Conservation (phyloP, 345 rosid species). For the Litchi chinensis region DNA sequence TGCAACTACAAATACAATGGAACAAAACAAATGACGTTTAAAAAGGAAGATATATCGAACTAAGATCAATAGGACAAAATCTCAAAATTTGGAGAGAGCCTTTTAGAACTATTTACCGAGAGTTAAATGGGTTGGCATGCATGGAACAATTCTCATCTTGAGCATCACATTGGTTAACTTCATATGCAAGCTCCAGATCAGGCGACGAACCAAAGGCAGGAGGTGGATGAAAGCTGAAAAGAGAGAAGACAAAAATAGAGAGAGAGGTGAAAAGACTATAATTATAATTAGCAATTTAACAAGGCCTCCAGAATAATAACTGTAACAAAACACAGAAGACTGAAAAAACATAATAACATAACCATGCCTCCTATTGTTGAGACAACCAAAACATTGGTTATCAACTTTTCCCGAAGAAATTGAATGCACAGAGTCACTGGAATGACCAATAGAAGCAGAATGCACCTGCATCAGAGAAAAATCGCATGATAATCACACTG, state of each 20-base stretch:
- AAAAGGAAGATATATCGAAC: not conserved
- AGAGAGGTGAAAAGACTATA: conserved; percentile 16
- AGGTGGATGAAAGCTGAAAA: conserved; percentile 48
- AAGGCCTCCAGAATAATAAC: conserved; percentile 1
- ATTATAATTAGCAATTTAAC: not conserved
- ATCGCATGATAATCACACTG: conserved; percentile 5
- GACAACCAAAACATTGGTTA: conserved; percentile 25
- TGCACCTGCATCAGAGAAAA: conserved; percentile 42
- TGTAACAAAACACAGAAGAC: conserved; percentile 3
- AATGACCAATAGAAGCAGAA: conserved; percentile 31
- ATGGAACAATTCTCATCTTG: conserved; percentile 29
- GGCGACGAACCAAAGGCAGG: conserved; percentile 54
- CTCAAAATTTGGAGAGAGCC: conserved; percentile 21
- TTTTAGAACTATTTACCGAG: conserved; percentile 34
- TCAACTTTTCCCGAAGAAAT: conserved; percentile 31
- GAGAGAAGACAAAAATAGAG: not conserved
- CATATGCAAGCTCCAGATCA: conserved; percentile 34
- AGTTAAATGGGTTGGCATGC: conserved; percentile 24
- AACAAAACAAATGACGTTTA: not conserved
- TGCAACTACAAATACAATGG: not conserved
- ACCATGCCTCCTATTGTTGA: conserved; percentile 47
- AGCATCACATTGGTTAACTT: conserved; percentile 18
- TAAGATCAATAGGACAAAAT: not conserved
- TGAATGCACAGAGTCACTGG: conserved; percentile 25
- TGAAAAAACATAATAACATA: conserved; percentile 12